Evolutionary conservation across 176 grass and related monocot species (phyloP), one percentile per base, ranked within the genome.

Genomic region (Avena eriantha): DNA sequence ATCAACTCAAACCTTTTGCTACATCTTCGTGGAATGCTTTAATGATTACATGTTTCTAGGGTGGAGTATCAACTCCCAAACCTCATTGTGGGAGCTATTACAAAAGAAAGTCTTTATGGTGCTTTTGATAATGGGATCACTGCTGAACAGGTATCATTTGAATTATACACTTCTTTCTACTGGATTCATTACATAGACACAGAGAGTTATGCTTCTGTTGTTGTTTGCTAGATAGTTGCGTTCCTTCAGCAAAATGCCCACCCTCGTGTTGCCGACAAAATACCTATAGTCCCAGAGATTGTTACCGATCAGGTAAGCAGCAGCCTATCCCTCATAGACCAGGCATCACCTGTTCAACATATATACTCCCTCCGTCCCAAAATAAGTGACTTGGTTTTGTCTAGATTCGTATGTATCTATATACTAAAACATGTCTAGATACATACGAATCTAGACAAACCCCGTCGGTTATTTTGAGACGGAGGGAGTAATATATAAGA

Each of bases 31-130:
- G 39, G 11, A 74, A n/a, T 55, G 16, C 70, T 39, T 81, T 72
- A 24, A 84, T 66, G 23, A 57, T 33, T 51, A 56, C 41, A 34
- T 73, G 5, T 74, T 87, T 69, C 13, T 48, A 98, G 96, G 88
- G 90, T 95, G 76, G 96, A 98, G 82, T 95, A 98, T 90, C 93
- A 98, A 89, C 90, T 98, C 47, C 93, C 93, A 60, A 98, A 98
- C 29, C 92, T 98, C 48, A 91, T 95, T 39, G 96, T 92, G 72
- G 96, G 96, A 88, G 82, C 93, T 81, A 92, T 98, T 65, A 98
- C 88, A 43, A 98, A 95, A 91, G 96, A 95, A 91, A 98, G 96
- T 81, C 83, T 98, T 39, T 98, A 98, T 71, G 88, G 91, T 78
- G 93, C 93, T 50, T 98, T 98, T 86, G 96, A 95, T 46, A 98